A percentile compares a stretch with the other conserved stretches of the same genome.
Conservation (phyloP, 2,329 filamentous ascomycete genomes). For the Phialocephala sp. region DNA sequence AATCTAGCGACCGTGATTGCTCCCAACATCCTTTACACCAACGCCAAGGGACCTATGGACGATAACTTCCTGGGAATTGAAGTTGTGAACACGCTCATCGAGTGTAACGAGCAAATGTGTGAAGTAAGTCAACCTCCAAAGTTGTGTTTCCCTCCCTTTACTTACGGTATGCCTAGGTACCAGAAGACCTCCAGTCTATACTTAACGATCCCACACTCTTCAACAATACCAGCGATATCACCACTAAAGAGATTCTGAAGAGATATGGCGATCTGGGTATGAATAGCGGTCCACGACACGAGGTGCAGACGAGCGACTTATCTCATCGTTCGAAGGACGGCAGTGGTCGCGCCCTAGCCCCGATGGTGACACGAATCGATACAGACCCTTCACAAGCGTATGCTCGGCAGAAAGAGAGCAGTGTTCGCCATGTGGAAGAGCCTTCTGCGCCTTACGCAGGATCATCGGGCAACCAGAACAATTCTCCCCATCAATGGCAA, state of each 20-base stretch:
- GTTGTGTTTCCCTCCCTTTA: conserved; percentile 34
- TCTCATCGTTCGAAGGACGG: conserved; percentile 59
- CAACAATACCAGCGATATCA: conserved; percentile 82
- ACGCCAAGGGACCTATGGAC: conserved; percentile 71
- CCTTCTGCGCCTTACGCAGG: conserved; percentile 51
- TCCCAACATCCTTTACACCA: conserved; percentile 87
- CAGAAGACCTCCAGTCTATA: conserved; percentile 86
- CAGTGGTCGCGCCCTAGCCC: conserved; percentile 51
- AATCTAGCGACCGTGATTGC: conserved; percentile 97
- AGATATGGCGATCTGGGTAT: conserved; percentile 80
- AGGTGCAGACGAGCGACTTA: conserved; percentile 62
- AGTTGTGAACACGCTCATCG: conserved; percentile 88
- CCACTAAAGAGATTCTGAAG: conserved; percentile 96
- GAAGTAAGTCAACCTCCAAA: conserved; percentile 67
- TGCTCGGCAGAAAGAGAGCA: conserved; percentile 82
- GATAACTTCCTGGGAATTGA: conserved; percentile 94
- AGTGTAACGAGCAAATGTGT: conserved; percentile 95
- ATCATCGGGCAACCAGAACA: conserved; percentile 40
- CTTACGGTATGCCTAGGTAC: conserved; percentile 66
- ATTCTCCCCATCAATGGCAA: conserved; percentile 57
- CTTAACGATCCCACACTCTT: conserved; percentile 84
- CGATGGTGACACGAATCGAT: conserved; percentile 73
- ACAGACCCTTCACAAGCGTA: conserved; percentile 77
- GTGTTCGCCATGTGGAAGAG: conserved; percentile 78
- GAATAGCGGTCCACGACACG: conserved; percentile 59